Evolutionary conservation across 148 eudicot species (phyloP).

Genomic region (Camellia granthamiana): DNA sequence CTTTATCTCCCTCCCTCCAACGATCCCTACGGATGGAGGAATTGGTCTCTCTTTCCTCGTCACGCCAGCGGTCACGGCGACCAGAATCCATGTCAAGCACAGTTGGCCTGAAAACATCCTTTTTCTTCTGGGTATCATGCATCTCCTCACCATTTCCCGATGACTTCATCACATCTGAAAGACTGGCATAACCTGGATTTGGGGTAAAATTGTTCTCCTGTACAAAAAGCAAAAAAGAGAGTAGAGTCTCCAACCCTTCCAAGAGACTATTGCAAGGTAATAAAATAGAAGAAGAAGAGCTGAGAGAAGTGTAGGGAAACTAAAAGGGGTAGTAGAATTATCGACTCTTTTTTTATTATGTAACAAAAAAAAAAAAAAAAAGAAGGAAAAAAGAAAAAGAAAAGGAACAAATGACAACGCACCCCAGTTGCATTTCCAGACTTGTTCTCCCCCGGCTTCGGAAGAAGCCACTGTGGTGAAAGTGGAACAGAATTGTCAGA

Average conservation of each 20-base stretch:
- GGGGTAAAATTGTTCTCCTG: conserved; percentile 66
- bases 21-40: conserved; percentile 65
- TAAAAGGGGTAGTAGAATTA: not conserved
- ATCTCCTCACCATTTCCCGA: conserved; percentile 10
- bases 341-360: too few species aligned
- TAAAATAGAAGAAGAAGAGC: not conserved
- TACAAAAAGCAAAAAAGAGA: conserved; percentile 4
- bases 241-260: not conserved
- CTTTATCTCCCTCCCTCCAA: conserved; percentile 80
- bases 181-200: conserved; percentile 38
- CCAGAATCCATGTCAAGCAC: conserved; percentile 71
- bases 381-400: too few species aligned
- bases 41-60: conserved; percentile 94
- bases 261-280: not conserved
- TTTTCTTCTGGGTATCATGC: conserved; percentile 44
- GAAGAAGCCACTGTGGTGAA: conserved; percentile 95
- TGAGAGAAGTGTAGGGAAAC: not conserved
- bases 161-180: conserved; percentile 38
- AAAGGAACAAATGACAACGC: conserved; percentile 23
- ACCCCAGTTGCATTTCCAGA: conserved; percentile 66
- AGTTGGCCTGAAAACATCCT: conserved; percentile 84
- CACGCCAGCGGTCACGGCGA: conserved; percentile 93
- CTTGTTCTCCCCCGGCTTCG: conserved; percentile 85
- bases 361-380: not conserved
- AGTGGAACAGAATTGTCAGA: conserved; percentile 75